A percentile compares a stretch with the other conserved stretches of the same genome.
Conservation (phyloP, 441 rosid species). For the Viola pubescens region DNA sequence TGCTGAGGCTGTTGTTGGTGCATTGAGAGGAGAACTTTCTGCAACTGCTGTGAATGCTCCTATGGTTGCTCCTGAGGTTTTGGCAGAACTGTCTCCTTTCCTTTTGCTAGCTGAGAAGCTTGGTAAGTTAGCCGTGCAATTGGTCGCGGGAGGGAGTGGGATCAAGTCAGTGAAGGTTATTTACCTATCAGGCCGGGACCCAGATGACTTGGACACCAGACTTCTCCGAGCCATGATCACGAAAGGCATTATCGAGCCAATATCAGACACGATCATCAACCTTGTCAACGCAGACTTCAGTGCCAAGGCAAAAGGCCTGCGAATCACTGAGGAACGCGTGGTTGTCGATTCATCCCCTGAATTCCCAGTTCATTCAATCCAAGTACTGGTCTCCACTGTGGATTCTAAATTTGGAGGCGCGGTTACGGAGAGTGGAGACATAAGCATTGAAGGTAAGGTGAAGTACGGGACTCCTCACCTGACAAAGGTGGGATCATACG, state of each 20-base stretch:
- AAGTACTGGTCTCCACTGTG: conserved; percentile 55
- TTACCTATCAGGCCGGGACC: conserved; percentile 55
- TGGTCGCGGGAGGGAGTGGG: conserved; percentile 80
- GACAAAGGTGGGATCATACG: conserved; percentile 63
- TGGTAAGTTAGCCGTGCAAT: conserved; percentile 78
- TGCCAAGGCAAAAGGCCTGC: conserved; percentile 81
- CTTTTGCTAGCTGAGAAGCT: conserved; percentile 79
- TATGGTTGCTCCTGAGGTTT: conserved; percentile 78
- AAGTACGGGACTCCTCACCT: conserved; percentile 70
- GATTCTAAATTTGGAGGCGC: conserved; percentile 83
- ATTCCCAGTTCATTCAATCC: conserved; percentile 57
- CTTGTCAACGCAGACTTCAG: conserved; percentile 85
- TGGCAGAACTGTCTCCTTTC: conserved; percentile 67
- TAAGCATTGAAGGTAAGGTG: conserved; percentile 59
- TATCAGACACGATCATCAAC: conserved; percentile 58
- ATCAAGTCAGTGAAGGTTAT: conserved; percentile 55
- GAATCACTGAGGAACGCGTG: conserved; percentile 70
- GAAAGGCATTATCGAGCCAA: conserved; percentile 87
- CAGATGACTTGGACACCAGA: conserved; percentile 85
- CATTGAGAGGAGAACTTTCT: conserved; percentile 84
- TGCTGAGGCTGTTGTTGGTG: conserved; percentile 94
- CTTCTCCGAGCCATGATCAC: conserved; percentile 86
- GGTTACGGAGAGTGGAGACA: conserved; percentile 49
- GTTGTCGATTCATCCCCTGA: conserved; percentile 55
- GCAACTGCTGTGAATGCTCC: conserved; percentile 98